A percentile compares a stretch with the other conserved stretches of the same genome.
phyloP scores from a whole-genome alignment of 139 green algal genomes.

The Chloropicon primus region DNA sequence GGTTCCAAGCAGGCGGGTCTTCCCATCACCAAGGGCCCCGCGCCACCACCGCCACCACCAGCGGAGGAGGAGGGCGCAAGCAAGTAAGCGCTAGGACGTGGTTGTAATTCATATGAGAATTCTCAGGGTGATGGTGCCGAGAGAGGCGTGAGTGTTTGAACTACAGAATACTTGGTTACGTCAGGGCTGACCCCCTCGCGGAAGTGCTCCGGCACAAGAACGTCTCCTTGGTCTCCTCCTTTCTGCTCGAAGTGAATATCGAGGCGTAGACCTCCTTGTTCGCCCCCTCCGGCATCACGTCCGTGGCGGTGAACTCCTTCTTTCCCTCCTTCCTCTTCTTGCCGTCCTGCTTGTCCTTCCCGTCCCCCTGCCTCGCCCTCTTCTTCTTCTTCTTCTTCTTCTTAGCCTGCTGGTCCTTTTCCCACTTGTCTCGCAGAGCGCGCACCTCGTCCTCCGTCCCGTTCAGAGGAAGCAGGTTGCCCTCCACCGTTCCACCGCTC shows the following conservation, averaged over 20 bases:
- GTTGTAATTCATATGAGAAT: too few relatives aligned
- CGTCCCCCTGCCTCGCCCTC: conserved; percentile 23
- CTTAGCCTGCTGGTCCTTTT: too few relatives aligned
- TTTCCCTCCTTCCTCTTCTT: conserved; percentile 5
- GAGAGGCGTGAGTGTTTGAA: too few relatives aligned
- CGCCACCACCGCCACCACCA: neutral
- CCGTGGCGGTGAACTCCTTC: conserved; percentile 16
- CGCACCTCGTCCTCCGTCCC: conserved; percentile 23
- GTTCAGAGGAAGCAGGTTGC: conserved; percentile 16
- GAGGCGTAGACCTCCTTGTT: conserved; percentile 19
- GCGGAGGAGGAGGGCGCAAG: too few relatives aligned
- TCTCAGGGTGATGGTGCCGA: too few relatives aligned
- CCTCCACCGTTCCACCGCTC: neutral
- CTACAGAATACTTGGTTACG: too few relatives aligned
- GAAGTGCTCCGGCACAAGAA: conserved; percentile 36
- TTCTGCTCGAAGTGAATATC: conserved; percentile 18
- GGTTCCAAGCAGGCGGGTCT: neutral
- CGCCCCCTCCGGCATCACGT: conserved; percentile 12
- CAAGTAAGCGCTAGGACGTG: too few relatives aligned
- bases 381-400: conserved; percentile 48
- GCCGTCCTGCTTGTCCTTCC: conserved; percentile 16
- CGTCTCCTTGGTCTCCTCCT: conserved; percentile 15
- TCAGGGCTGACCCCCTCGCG: neutral
- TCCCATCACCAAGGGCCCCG: neutral
- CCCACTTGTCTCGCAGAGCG: conserved; percentile 17